Conservation (phyloP, 2,329 filamentous ascomycete species). For the Penicillium freii region DNA sequence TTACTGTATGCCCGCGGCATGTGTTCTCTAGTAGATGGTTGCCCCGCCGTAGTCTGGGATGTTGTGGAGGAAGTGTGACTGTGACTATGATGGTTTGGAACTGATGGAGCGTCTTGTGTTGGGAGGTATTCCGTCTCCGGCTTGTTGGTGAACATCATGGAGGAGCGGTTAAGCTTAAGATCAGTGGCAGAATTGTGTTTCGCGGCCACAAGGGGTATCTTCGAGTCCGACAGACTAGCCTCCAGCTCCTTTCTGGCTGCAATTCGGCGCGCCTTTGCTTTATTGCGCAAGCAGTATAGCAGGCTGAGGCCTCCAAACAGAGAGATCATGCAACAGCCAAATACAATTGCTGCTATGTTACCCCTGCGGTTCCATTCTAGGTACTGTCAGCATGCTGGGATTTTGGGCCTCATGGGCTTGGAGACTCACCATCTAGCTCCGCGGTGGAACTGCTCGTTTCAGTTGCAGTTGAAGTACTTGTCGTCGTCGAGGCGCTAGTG, state of each 20-base stretch:
- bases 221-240: background rate
- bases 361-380: constrained; percentile 11
- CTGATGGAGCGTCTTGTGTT: background rate
- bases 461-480: constrained; percentile 7
- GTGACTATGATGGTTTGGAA: background rate
- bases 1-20: background rate
- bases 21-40: background rate
- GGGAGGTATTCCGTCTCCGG: background rate
- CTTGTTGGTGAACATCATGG: constrained; percentile 9
- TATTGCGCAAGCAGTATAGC: constrained; percentile 1
- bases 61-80: background rate
- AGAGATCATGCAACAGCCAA: constrained; percentile 9
- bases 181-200: background rate
- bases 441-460: constrained; percentile 5
- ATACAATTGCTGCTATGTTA: constrained; percentile 15
- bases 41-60: background rate
- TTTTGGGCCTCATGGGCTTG: no score
- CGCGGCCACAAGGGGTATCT: background rate
- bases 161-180: constrained; percentile 3
- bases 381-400: background rate
- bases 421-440: background rate
- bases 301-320: constrained; percentile 11
- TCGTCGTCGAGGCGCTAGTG: background rate
- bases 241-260: constrained; percentile 5
- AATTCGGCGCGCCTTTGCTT: constrained; percentile 14